Conservation (phyloP, 345 rosid species). For the Brassica carinata region DNA sequence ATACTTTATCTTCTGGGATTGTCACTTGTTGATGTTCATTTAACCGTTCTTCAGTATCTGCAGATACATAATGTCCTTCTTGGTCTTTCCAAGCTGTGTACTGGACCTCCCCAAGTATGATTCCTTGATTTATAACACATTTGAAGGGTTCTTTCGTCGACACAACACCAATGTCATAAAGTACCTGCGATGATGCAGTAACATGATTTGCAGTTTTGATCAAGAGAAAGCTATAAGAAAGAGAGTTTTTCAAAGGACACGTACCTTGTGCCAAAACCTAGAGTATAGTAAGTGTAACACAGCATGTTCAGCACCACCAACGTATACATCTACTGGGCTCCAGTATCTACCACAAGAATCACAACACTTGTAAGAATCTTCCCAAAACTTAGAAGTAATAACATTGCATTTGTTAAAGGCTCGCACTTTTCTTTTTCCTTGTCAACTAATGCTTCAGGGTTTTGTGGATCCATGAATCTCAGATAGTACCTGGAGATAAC, state of each 20-base stretch:
- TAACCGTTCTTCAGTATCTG: constrained; percentile 48
- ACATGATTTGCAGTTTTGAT: constrained; percentile 7
- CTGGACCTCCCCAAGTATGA: constrained; percentile 96
- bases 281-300: constrained; percentile 91
- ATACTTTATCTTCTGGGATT: constrained; percentile 70
- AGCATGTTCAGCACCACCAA: constrained; percentile 99
- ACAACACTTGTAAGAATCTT: neutral
- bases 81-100: constrained; percentile 70
- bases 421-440: constrained; percentile 78
- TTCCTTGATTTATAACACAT: constrained; percentile 96
- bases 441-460: constrained; percentile 71
- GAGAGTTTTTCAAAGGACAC: neutral
- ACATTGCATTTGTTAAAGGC: constrained; percentile 10
- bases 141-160: constrained; percentile 95
- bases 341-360: constrained; percentile 61
- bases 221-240: constrained; percentile 12
- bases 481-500: constrained; percentile 77
- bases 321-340: constrained; percentile 93
- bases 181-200: constrained; percentile 58
- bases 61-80: constrained; percentile 73
- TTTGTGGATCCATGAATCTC: constrained; percentile 93
- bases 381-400: neutral
- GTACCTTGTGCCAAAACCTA: constrained; percentile 99
- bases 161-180: constrained; percentile 88
- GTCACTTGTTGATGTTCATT: constrained; percentile 62